Base-by-base conservation (phyloP, 441 rosid species). In the Erysimum cheiri region DNA sequence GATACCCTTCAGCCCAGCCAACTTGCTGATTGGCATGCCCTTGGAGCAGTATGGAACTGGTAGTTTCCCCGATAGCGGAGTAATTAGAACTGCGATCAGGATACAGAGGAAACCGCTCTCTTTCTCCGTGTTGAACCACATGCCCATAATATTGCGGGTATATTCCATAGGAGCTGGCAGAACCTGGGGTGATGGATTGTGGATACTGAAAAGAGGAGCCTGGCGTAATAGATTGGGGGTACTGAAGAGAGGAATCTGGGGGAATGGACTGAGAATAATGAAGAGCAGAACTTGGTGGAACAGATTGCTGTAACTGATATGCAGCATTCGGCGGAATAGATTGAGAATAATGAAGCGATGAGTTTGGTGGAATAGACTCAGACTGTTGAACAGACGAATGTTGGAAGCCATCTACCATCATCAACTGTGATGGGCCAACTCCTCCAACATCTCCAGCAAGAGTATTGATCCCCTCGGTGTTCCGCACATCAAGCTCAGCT, bases 111-210 rank as follows among this genome's bases (percentile, higher is more conserved):
- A 79, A 59, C 36, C 72, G 84, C 33, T 70, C 72, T 35, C 60
- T 55, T 75, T 78, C 90, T 61, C 77, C 79, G 50, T 41, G 85
- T 71, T 85, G 88, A 78, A 82, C 71, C 77, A 69, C 72, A 55
- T 82, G 89, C 59, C 79, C 86, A 61, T 78, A 77, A 75, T 72
- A 72, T 49, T 76, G 90, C 3, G 87, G 83, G 71, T 74, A 64
- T 29, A 79, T 77, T 74, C 90, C 93, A 55, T 62, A 74, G 19
- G 83, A 74, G 73, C 26, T 55, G 41, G 83, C 79, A 66, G 87
- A 78, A 72, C 69, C 70, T 33, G 78, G 79, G 32, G 53, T 54
- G 53, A 52, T 66, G n/a, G 72, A 60, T 59, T 64, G 79, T 4
- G 65, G 76, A 69, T 72, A 53, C 58, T 53, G 73, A 67, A 46